Evolutionary conservation across 2,329 filamentous ascomycete genomes (phyloP).

Genomic region (Penicillium crustosum): DNA sequence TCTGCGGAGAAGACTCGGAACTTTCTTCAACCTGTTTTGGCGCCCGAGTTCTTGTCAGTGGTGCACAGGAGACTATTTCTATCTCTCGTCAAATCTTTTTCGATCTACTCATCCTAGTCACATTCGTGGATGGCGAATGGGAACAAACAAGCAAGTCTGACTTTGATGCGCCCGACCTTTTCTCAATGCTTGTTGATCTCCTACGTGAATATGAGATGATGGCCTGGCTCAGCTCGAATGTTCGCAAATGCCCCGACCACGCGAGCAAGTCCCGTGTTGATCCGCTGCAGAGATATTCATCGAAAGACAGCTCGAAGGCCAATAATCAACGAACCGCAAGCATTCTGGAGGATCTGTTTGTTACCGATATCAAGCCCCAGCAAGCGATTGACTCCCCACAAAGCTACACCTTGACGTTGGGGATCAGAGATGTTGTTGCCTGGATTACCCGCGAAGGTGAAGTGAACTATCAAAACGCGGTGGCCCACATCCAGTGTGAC

Average conservation of each 20-base stretch:
- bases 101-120: conserved; percentile 76
- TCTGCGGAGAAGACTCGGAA: conserved; percentile 43
- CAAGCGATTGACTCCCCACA: conserved; percentile 41
- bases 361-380: conserved; percentile 45
- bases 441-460: conserved; percentile 55
- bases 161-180: conserved; percentile 58
- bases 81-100: conserved; percentile 73
- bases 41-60: conserved; percentile 69
- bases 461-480: conserved; percentile 55
- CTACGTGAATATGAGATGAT: conserved; percentile 71
- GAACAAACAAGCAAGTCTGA: conserved; percentile 70
- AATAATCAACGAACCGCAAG: conserved; percentile 34
- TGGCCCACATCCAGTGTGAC: conserved; percentile 69
- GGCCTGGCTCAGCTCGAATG: conserved; percentile 59
- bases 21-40: conserved; percentile 68
- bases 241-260: conserved; percentile 36
- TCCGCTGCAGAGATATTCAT: conserved; percentile 26
- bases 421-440: conserved; percentile 46
- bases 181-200: conserved; percentile 67
- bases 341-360: conserved; percentile 48
- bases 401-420: conserved; percentile 45
- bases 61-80: conserved; percentile 75
- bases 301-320: conserved; percentile 25
- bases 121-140: conserved; percentile 83
- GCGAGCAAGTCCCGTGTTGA: conserved; percentile 24